These are phyloP conservation scores for Fraxinus americana DNA, from an alignment of 257 asterid species.

Conservation along the genomic window DNA sequence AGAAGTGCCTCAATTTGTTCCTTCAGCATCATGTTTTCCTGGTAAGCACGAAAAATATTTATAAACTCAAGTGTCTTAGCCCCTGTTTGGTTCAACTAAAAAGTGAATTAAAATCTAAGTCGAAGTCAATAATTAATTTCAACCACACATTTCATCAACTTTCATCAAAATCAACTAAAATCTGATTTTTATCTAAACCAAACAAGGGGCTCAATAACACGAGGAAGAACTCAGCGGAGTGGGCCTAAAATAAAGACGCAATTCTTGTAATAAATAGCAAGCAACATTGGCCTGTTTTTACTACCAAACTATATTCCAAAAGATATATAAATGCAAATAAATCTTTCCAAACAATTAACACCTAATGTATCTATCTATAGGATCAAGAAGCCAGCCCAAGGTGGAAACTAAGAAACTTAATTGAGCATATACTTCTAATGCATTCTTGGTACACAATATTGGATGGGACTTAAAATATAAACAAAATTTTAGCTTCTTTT, in stretches of 20 bases:
- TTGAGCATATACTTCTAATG: neutral
- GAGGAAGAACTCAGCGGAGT: neutral
- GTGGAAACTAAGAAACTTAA: neutral
- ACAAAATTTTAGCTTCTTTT: neutral
- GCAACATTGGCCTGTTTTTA: neutral
- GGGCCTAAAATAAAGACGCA: neutral
- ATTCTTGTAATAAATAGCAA: neutral
- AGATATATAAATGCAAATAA: neutral
- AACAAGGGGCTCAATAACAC: too few relatives aligned
- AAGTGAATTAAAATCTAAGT: too few relatives aligned
- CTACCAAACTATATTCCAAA: neutral
- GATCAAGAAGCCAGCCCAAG: neutral
- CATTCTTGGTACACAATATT: neutral
- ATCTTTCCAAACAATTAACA: neutral
- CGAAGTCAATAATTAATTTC: too few relatives aligned
- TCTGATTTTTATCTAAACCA: too few relatives aligned
- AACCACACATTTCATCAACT: too few relatives aligned
- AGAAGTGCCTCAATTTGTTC: slow-evolving; percentile 63
- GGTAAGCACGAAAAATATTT: slow-evolving; percentile 18
- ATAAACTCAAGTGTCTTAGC: neutral
- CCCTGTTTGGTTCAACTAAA: too few relatives aligned
- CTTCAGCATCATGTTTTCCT: slow-evolving; percentile 75
- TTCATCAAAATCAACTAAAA: too few relatives aligned
- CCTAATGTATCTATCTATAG: neutral
- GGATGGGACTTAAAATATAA: neutral